Evolutionary conservation across 352 stramenopile species (phyloP), one percentile per base, ranked within the genome.

Genomic region (Phytophthora europaea): DNA sequence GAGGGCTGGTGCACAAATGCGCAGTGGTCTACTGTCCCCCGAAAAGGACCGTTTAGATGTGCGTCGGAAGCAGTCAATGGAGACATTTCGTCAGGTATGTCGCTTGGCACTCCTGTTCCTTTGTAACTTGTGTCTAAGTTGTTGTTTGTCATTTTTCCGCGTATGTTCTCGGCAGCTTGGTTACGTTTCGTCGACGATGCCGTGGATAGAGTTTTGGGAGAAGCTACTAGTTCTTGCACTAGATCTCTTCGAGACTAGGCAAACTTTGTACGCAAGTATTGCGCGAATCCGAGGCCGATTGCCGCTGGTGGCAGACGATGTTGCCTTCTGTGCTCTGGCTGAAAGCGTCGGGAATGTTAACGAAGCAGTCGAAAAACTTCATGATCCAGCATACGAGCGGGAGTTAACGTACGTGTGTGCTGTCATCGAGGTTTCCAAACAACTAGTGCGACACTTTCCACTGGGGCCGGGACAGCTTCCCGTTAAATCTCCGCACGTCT

Each of bases 31-130:
- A 6, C 64, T 93, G 16, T 88, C 76, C 0, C 80, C 84, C 5
- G 73, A 84, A 16, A 78, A 67, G 18, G 70, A 89, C 13, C 82
- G 81, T 2, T 76, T 83, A 0, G 84, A 92, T 18, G 53, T 90
- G 28, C 75, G 80, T 22, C 81, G 87, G 22, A 81, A 86, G n/a
- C 80, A 89, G 13, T 91, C 84, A 7, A 91, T 94, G 80, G 83
- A 90, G 15, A 70, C 78, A 6, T 85, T 79, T 79, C 76, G 76
- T 16, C 80, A 84, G 67, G 79, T 87, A 72, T 48, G 6, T 16
- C 4, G 20, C 22, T 65, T 2, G 58, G 47, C 36, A 43, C 8
- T 31, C 34, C 9, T 43, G 9, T 43, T 50, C 18, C 18, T 22
- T 50, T 13, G 43, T 50, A 50, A 23, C 18, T 48, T 50, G 43